Percentiles rank a stretch among this genome's conserved stretches.
These are phyloP conservation scores for Trapa bicornis DNA, from an alignment of 345 rosid genomes.

Conservation along the genomic window DNA sequence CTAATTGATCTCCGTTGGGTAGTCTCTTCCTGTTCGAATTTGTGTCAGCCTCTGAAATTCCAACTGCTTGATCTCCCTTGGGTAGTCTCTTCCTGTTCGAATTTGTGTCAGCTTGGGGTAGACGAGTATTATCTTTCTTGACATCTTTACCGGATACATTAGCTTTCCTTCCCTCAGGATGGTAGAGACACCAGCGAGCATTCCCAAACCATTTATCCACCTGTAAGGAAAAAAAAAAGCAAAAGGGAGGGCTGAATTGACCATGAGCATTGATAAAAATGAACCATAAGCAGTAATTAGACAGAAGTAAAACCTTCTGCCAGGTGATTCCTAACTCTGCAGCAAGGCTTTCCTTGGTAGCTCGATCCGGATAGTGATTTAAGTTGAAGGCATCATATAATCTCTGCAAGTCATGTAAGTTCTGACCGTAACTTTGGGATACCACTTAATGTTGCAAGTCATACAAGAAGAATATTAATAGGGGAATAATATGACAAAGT, in stretches of 20 bases:
- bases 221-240: conserved; percentile 19
- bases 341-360: conserved; percentile 45
- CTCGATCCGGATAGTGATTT: conserved; percentile 61
- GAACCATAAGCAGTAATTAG: not conserved
- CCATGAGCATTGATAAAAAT: not conserved
- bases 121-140: conserved; percentile 10
- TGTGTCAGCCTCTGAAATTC: not conserved
- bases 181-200: conserved; percentile 58
- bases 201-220: conserved; percentile 77
- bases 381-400: conserved; percentile 42
- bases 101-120: conserved; percentile 7
- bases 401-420: conserved; percentile 31
- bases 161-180: conserved; percentile 20
- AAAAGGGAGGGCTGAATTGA: not conserved
- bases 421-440: not conserved
- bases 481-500: not conserved
- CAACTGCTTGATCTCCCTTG: not conserved
- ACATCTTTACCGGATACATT: conserved; percentile 10
- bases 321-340: conserved; percentile 47
- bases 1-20: not conserved
- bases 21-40: not conserved
- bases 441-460: not conserved
- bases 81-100: not conserved
- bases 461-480: not conserved
- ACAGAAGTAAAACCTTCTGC: conserved; percentile 38